These are phyloP conservation scores for Quercus tomentella DNA, from an alignment of 331 rosid genomes.

Conservation along the genomic window DNA sequence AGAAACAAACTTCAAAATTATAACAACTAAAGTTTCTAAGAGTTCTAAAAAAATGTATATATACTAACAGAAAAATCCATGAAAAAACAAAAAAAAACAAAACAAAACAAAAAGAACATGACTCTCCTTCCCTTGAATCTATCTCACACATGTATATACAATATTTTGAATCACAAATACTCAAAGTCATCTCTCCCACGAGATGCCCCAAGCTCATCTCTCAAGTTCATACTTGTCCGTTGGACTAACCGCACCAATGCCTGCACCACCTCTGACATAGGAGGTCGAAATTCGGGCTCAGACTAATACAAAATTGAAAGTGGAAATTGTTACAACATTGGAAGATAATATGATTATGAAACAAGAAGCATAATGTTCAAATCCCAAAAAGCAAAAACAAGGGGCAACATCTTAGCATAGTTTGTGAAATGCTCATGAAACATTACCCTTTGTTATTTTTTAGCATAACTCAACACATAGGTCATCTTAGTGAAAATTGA, in stretches of 20 bases:
- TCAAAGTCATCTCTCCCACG: conserved; percentile 49
- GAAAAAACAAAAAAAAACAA: background rate
- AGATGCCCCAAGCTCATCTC: conserved; percentile 53
- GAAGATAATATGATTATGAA: background rate
- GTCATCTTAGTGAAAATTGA: background rate
- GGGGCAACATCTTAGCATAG: background rate
- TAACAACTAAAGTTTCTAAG: background rate
- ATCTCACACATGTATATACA: conserved; percentile 3
- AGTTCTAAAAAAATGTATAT: background rate
- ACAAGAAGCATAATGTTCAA: background rate
- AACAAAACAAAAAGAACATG: background rate
- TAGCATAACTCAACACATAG: background rate
- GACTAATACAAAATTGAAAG: conserved; percentile 21
- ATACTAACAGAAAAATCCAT: background rate
- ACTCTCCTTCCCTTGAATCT: background rate
- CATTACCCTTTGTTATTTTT: background rate
- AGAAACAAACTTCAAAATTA: background rate
- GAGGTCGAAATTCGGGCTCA: conserved; percentile 72
- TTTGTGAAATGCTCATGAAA: background rate
- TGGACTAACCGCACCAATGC: conserved; percentile 59
- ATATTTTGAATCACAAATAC: conserved; percentile 11
- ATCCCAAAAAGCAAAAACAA: too few species aligned
- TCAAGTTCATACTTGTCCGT: conserved; percentile 47
- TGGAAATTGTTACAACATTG: background rate
- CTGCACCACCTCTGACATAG: conserved; percentile 78